Base-by-base conservation (phyloP, 2,329 filamentous ascomycete genomes). In the Diaporthe sp. region DNA sequence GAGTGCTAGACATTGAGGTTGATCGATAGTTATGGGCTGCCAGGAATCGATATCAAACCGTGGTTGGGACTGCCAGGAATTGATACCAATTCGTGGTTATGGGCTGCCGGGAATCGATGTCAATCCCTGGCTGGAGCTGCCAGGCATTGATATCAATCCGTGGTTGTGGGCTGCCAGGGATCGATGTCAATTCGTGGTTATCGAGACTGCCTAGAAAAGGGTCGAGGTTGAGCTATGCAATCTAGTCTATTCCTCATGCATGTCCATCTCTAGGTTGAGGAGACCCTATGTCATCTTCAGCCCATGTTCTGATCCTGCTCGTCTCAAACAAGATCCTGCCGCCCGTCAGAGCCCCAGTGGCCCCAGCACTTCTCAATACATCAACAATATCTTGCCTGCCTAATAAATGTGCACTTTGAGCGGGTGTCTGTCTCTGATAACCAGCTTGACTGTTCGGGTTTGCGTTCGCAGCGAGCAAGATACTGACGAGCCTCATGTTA, bases 381-480 rank as follows among this genome's bases (percentile, higher is more conserved):
- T 13, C 2, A 25, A 60, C 35, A 25, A 60, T 40, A 7, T 40
- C 57, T 3, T 60, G 57, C 40, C 57, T 38, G 19, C 76, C 74
- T n/a, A 67, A 55, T 10, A 58, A 60, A 25, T 69, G 38, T 6
- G 75, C 75, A 60, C 66, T 72, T 38, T 78, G 76, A 28, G 73
- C 25, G 1, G 77, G 72, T 13, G 74, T 77, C 71, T 75, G 74
- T 8, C 71, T 45, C 13, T 74, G 74, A 17, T 40, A 28, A 10
- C 35, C 57, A 15, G 74, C 73, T 0, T 38, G 13, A 7, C 38
- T 35, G 40, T 76, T 72, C 3, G 40, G 19, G 17, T 76, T 54
- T 4, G 77, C 78, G 2, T 76, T 76, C 2, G 74, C 75, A 17
- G 60, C 74, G 7, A 79, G 55, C 50, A 79, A 71, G 7, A 33